A percentile compares a stretch with the other conserved stretches of the same genome.
These are phyloP conservation scores for Pseudogymnoascus sp. DNA, from an alignment of 2,329 filamentous ascomycete species.

Conservation along the genomic window DNA sequence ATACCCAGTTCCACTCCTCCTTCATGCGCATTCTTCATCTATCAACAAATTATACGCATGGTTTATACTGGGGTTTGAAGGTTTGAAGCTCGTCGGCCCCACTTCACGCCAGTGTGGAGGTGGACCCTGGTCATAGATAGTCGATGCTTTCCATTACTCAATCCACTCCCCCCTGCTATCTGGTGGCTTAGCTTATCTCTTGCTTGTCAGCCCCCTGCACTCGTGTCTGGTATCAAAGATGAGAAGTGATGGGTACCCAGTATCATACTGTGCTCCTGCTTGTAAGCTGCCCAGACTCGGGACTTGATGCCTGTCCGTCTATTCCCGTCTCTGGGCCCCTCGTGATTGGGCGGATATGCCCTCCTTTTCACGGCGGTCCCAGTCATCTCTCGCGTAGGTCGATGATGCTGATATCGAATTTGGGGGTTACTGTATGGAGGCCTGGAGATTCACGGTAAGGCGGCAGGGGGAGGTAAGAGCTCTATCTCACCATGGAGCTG, in stretches of 20 bases:
- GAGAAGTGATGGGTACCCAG: background rate
- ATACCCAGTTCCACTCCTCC: background rate
- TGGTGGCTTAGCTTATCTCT: slow-evolving; percentile 5
- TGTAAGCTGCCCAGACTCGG: background rate
- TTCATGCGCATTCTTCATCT: background rate
- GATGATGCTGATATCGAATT: background rate
- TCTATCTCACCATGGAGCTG: background rate
- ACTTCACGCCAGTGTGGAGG: background rate
- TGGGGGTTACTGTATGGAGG: background rate
- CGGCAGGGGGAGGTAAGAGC: background rate
- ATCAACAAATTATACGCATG: background rate
- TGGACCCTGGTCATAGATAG: background rate
- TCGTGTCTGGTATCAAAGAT: background rate
- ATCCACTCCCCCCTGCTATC: slow-evolving; percentile 4
- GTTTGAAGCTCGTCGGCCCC: background rate
- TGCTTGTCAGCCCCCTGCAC: background rate
- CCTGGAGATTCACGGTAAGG: background rate
- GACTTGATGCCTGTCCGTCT: background rate
- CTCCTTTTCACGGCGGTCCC: background rate
- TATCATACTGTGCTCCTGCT: background rate
- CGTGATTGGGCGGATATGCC: background rate
- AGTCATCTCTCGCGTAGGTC: background rate
- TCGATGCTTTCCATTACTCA: slow-evolving; percentile 4
- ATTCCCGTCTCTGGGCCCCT: background rate
- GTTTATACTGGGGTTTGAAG: background rate